Conservation (phyloP, 2,329 filamentous ascomycete species). For the Geoglossum cookeanum region DNA sequence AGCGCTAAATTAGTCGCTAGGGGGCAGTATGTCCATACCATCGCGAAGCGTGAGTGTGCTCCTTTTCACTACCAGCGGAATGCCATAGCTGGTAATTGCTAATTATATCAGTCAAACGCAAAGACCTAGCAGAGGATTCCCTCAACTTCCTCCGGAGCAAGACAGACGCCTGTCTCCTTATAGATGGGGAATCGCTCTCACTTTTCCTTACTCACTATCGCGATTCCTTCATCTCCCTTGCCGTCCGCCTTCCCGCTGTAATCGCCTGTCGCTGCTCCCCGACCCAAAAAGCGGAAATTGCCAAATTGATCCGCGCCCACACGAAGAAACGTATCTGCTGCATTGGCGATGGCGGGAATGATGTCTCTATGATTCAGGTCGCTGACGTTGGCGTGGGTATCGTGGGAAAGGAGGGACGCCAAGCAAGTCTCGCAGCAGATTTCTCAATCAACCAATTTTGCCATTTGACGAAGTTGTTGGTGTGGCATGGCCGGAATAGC, state of each 20-base stretch:
- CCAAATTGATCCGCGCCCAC: slow-evolving; percentile 70
- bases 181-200: slow-evolving; percentile 79
- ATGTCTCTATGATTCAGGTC: slow-evolving; percentile 97
- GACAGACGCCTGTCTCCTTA: slow-evolving; percentile 68
- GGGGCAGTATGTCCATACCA: slow-evolving; percentile 90
- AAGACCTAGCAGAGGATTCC: slow-evolving; percentile 70
- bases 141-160: slow-evolving; percentile 79
- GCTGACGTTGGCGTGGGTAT: slow-evolving; percentile 96
- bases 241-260: slow-evolving; percentile 74
- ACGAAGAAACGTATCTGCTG: slow-evolving; percentile 94
- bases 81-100: background rate
- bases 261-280: slow-evolving; percentile 94
- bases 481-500: slow-evolving; percentile 95
- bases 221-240: slow-evolving; percentile 68
- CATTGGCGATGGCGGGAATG: slow-evolving; percentile 94
- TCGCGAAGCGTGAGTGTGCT: slow-evolving; percentile 39
- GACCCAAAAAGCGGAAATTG: slow-evolving; percentile 90
- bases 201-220: slow-evolving; percentile 70
- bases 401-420: slow-evolving; percentile 89
- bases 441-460: slow-evolving; percentile 94
- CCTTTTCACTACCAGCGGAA: too few species aligned
- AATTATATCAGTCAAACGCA: slow-evolving; percentile 40
- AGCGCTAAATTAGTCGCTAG: slow-evolving; percentile 84
- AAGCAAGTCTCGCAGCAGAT: slow-evolving; percentile 86
- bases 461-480: slow-evolving; percentile 87